These are phyloP conservation scores for Nannizziopsis barbatae DNA, from an alignment of 2,329 filamentous ascomycete species.

Conservation along the genomic window DNA sequence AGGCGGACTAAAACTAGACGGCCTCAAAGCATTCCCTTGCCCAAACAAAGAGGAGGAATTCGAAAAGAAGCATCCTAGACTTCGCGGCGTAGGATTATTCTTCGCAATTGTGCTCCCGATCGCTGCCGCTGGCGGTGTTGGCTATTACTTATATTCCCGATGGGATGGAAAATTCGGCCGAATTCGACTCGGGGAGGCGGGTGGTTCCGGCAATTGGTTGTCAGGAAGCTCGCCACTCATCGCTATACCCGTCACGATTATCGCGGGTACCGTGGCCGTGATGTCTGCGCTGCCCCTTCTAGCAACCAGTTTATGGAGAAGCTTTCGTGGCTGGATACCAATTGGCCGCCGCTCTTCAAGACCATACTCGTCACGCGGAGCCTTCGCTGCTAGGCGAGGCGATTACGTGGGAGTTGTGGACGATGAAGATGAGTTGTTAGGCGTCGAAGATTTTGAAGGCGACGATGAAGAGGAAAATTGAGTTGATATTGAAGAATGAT, in stretches of 20 bases:
- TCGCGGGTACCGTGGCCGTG: slow-evolving; percentile 70
- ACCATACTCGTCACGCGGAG: slow-evolving; percentile 76
- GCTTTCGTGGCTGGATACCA: slow-evolving; percentile 40
- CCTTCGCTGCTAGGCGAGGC: slow-evolving; percentile 75
- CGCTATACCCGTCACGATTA: slow-evolving; percentile 65
- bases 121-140: slow-evolving; percentile 55
- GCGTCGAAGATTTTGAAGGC: slow-evolving; percentile 74
- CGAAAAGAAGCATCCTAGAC: slow-evolving; percentile 53
- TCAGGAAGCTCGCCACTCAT: slow-evolving; percentile 67
- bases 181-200: slow-evolving; percentile 69
- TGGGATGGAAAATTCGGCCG: slow-evolving; percentile 88
- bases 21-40: slow-evolving; percentile 54
- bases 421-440: slow-evolving; percentile 86
- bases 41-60: slow-evolving; percentile 74
- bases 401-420: slow-evolving; percentile 84
- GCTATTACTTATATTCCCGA: slow-evolving; percentile 74
- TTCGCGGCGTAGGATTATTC: slow-evolving; percentile 66
- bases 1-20: slow-evolving; percentile 65
- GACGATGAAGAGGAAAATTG: slow-evolving; percentile 60
- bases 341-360: slow-evolving; percentile 42
- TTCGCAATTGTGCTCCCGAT: slow-evolving; percentile 73
- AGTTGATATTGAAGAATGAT: not conserved
- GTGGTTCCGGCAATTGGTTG: slow-evolving; percentile 35
- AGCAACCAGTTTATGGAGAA: slow-evolving; percentile 60
- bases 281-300: slow-evolving; percentile 64